Conservation (phyloP, 2,329 filamentous ascomycete genomes). For the Bisporella sp. region DNA sequence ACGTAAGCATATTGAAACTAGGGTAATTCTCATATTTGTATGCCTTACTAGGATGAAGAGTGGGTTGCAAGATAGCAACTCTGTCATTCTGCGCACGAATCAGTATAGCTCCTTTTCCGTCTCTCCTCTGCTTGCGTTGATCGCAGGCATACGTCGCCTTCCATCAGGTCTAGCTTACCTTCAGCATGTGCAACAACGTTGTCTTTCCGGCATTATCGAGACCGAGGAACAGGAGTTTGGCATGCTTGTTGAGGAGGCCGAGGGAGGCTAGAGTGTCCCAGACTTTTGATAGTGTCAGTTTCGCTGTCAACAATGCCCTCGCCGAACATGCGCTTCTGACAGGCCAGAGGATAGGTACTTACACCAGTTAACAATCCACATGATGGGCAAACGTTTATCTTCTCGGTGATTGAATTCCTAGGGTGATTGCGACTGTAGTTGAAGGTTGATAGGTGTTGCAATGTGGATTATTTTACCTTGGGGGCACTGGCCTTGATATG, state of each 20-base stretch:
- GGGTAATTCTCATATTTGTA: neutral
- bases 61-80: constrained; percentile 84
- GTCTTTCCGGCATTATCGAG: constrained; percentile 95
- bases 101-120: neutral
- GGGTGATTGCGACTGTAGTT: too few species aligned
- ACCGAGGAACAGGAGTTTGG: constrained; percentile 88
- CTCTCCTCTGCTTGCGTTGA: constrained; percentile 1
- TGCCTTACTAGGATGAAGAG: constrained; percentile 73
- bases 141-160: constrained; percentile 9
- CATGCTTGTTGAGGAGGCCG: constrained; percentile 90
- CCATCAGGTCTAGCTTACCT: constrained; percentile 48
- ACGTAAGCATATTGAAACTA: constrained; percentile 14
- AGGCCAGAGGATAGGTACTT: constrained; percentile 34
- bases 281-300: constrained; percentile 46
- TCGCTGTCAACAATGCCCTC: neutral
- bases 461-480: too few species aligned
- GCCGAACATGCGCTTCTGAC: neutral
- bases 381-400: constrained; percentile 31
- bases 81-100: constrained; percentile 65
- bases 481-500: too few species aligned
- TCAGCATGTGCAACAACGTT: constrained; percentile 89
- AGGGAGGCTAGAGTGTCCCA: constrained; percentile 85
- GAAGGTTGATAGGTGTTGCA: too few species aligned
- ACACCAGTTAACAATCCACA: constrained; percentile 98
- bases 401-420: too few species aligned